A percentile compares a stretch with the other conserved stretches of the same genome.
phyloP scores from a whole-genome alignment of 306 rosid species.

The Vigna reflexopilosa region DNA sequence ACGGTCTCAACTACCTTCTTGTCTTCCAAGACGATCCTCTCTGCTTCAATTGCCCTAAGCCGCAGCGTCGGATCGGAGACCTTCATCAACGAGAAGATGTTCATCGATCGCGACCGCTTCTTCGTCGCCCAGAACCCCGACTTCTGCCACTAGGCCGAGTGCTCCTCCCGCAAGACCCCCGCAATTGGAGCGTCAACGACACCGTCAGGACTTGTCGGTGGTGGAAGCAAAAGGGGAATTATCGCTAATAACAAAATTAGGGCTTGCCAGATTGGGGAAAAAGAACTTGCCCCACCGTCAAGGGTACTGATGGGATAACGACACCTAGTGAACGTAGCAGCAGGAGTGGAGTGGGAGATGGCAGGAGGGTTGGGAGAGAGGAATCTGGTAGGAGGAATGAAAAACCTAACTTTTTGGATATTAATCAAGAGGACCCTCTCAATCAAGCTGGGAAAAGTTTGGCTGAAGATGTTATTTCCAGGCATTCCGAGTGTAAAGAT shows the following conservation, averaged over 20 bases:
- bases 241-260: slow-evolving; percentile 23
- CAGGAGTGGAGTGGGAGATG: slow-evolving; percentile 67
- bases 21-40: slow-evolving; percentile 69
- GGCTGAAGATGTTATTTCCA: slow-evolving; percentile 61
- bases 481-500: slow-evolving; percentile 72
- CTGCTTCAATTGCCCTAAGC: slow-evolving; percentile 66
- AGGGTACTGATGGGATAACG: slow-evolving; percentile 51
- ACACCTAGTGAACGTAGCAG: slow-evolving; percentile 65
- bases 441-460: slow-evolving; percentile 57
- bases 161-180: slow-evolving; percentile 53
- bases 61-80: slow-evolving; percentile 70
- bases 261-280: no score
- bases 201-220: slow-evolving; percentile 47
- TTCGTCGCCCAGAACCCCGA: slow-evolving; percentile 60
- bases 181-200: slow-evolving; percentile 48
- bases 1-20: slow-evolving; percentile 65
- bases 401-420: slow-evolving; percentile 62
- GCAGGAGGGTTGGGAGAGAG: slow-evolving; percentile 75
- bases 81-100: slow-evolving; percentile 77
- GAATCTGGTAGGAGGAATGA: slow-evolving; percentile 74
- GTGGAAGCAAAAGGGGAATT: slow-evolving; percentile 53
- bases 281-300: no score
- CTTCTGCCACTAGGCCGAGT: slow-evolving; percentile 66
- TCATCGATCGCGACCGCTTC: slow-evolving; percentile 63
- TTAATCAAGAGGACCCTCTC: slow-evolving; percentile 60